Evolutionary conservation across 345 rosid genomes (phyloP).

Genomic region (Corymbia maculata): DNA sequence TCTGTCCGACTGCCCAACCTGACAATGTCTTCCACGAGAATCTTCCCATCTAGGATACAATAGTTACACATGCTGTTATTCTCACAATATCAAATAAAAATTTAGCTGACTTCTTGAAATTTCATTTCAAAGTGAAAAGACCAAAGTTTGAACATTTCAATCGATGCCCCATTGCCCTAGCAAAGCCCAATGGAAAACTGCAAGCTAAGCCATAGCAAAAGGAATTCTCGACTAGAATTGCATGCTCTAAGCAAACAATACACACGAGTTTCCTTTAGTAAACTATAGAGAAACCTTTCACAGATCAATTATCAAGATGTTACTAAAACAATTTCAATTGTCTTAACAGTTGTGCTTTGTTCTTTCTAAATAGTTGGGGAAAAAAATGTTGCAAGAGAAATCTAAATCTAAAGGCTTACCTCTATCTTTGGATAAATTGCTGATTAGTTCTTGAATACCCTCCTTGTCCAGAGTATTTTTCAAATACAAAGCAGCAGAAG

Average conservation of each 20-base stretch:
- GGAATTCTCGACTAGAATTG: not conserved
- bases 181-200: no score
- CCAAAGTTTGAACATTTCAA: not conserved
- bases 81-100: not conserved
- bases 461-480: slow-evolving; percentile 66
- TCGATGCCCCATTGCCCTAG: not conserved
- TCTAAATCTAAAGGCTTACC: slow-evolving; percentile 24
- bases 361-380: not conserved
- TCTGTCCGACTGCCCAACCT: slow-evolving; percentile 64
- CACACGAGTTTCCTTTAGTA: not conserved
- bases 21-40: slow-evolving; percentile 90
- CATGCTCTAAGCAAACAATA: not conserved
- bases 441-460: slow-evolving; percentile 67
- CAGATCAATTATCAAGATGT: not conserved
- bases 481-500: slow-evolving; percentile 71
- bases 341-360: not conserved
- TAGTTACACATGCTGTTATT: not conserved
- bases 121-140: not conserved
- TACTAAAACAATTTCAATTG: not conserved
- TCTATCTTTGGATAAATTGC: slow-evolving; percentile 70
- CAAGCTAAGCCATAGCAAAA: no score
- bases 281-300: not conserved
- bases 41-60: slow-evolving; percentile 65
- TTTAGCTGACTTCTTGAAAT: not conserved
- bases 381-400: not conserved